Evolutionary conservation across 257 asterid genomes (phyloP), one percentile per base, ranked within the genome.

Genomic region (Echium plantagineum): DNA sequence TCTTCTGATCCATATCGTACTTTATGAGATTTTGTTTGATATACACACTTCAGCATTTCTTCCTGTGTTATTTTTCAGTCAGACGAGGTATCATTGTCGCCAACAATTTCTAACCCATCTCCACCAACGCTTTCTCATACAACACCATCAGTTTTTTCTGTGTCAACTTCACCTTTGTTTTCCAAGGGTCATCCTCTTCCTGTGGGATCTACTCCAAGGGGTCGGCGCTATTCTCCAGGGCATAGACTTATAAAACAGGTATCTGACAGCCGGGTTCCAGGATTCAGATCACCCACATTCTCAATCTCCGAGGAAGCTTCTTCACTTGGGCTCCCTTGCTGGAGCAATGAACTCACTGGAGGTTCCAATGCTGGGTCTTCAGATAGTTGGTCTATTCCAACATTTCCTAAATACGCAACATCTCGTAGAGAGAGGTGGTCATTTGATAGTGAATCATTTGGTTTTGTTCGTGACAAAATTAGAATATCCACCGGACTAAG

Each of bases 381-480:
- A 5, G 99, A 86, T 70, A 79, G 83, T 62, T 86, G 94, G 90
- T 89, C 97, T 24, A 74, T 85, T 52, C 95, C 95, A 49, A 78
- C 81, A 53, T 85, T 80, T 66, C 71, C 95, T 26, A 95, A 88
- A 58, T 63, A 66, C 77, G 63, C 74, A n/a, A 74, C 78, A 57
- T 66, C 79, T 28, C 89, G 80, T 19, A 83, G 85, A 74, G 99
- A 85, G 70, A 78, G 99, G 71, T 89, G 95, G 97, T 93, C 99
- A 69, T 93, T 89, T 60, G 99, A 93, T 69, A 93, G 99, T 62
- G 99, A 83, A 63, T 59, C 82, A 19, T 80, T 81, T 5, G 74
- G 84, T 63, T 76, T 82, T 62, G 63, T 75, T 55, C 81, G 83
- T 51, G 98, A 84, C 56, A 88, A 77, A 69, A 55, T 81, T 30